Evolutionary conservation across 169 alveolate genomes (phyloP).

Genomic region (Plasmodium chabaudi): DNA sequence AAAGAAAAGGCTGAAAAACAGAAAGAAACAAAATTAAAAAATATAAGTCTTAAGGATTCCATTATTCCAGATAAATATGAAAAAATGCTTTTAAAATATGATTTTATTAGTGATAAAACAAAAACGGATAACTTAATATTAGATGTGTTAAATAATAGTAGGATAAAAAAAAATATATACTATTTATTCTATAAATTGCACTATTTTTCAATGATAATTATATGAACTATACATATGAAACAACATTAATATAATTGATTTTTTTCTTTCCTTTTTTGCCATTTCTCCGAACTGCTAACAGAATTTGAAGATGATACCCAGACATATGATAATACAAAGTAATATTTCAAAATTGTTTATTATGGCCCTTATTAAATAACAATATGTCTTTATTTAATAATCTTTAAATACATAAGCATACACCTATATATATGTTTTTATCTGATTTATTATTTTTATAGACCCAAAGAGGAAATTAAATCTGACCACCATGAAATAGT

Average conservation of each 20-base stretch:
- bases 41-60: constrained; percentile 32
- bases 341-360: too few relatives aligned
- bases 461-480: neutral
- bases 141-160: constrained; percentile 56
- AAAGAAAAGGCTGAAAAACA: constrained; percentile 26
- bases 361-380: too few relatives aligned
- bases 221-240: too few relatives aligned
- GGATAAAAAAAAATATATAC: neutral
- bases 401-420: neutral
- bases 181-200: neutral
- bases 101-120: constrained; percentile 42
- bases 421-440: neutral
- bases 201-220: too few relatives aligned
- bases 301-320: too few relatives aligned
- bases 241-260: too few relatives aligned
- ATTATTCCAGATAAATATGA: constrained; percentile 39
- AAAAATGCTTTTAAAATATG: constrained; percentile 35
- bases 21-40: constrained; percentile 36
- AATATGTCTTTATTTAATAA: neutral
- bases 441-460: neutral
- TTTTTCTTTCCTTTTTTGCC: too few relatives aligned
- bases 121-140: constrained; percentile 53
- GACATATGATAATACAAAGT: too few relatives aligned
- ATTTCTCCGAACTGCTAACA: too few relatives aligned
- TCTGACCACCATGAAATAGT: too few relatives aligned